Percentiles rank a stretch among this genome's conserved stretches.
Evolutionary conservation across 169 alveolate genomes (phyloP).

Genomic region (Plasmodium blacklocki): DNA sequence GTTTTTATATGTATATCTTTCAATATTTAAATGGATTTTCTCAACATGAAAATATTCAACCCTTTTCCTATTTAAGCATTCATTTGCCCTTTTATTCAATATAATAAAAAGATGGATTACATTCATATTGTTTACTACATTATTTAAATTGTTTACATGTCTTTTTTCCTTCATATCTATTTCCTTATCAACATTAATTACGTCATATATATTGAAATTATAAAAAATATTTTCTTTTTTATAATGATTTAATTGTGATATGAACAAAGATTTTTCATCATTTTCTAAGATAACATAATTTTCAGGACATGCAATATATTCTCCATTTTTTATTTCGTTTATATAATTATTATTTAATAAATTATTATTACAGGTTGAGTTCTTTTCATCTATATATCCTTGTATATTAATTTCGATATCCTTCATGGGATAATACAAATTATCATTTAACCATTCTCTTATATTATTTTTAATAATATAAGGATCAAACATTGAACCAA

Average conservation of each 20-base stretch:
- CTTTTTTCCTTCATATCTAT: not conserved
- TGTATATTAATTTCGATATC: not conserved
- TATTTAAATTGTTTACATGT: not conserved
- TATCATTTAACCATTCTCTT: constrained; percentile 3
- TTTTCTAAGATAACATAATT: not conserved
- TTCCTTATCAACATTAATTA: not conserved
- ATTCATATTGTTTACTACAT: not conserved
- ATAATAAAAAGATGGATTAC: constrained; percentile 2
- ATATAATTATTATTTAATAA: not conserved
- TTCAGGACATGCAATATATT: not conserved
- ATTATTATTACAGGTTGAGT: not conserved
- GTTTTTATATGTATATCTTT: constrained; percentile 37
- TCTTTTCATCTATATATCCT: not conserved
- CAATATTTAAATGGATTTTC: constrained; percentile 65
- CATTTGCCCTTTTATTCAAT: constrained; percentile 13
- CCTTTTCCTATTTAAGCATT: constrained; percentile 27
- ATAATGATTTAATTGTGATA: not conserved
- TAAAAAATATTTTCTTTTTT: not conserved
- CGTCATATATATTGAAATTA: constrained; percentile 1
- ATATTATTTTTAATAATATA: not conserved
- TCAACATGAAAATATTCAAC: constrained; percentile 73
- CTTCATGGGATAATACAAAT: not conserved
- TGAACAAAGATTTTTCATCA: not conserved
- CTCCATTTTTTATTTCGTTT: not conserved
- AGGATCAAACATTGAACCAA: not conserved